Evolutionary conservation across 306 rosid species (phyloP).

Genomic region (Vicia faba): DNA sequence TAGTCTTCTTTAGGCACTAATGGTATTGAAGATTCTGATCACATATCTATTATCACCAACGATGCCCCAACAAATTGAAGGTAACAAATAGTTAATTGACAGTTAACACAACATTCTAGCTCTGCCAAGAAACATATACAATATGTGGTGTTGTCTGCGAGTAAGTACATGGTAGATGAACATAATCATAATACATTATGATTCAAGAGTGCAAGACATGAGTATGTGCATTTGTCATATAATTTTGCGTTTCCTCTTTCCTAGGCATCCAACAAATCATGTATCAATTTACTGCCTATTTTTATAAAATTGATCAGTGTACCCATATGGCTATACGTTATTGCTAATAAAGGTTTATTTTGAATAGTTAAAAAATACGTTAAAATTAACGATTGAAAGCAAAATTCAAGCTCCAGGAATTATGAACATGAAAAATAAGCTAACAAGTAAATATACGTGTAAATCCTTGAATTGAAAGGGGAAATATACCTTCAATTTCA

Average conservation of each 20-base stretch:
- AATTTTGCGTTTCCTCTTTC: neutral
- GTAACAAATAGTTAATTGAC: neutral
- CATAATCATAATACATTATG: neutral
- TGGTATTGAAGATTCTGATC: neutral
- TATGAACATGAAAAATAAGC: conserved; percentile 17
- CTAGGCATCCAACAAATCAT: neutral
- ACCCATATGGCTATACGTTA: neutral
- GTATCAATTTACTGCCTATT: neutral
- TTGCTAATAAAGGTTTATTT: neutral
- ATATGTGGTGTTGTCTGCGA: neutral
- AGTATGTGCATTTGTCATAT: neutral
- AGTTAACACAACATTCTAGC: conserved; percentile 6
- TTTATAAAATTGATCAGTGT: neutral
- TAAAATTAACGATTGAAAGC: neutral
- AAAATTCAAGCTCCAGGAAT: conserved; percentile 6
- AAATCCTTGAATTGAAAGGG: neutral
- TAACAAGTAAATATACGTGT: conserved; percentile 8
- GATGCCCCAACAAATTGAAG: conserved; percentile 11
- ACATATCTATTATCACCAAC: neutral
- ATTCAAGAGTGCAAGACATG: neutral
- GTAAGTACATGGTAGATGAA: conserved; percentile 2
- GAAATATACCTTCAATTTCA: conserved; percentile 63
- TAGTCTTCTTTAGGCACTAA: neutral
- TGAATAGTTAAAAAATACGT: neutral
- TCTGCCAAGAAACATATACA: neutral